Evolutionary conservation across 257 asterid genomes (phyloP).

Genomic region (Linaria vulgaris): DNA sequence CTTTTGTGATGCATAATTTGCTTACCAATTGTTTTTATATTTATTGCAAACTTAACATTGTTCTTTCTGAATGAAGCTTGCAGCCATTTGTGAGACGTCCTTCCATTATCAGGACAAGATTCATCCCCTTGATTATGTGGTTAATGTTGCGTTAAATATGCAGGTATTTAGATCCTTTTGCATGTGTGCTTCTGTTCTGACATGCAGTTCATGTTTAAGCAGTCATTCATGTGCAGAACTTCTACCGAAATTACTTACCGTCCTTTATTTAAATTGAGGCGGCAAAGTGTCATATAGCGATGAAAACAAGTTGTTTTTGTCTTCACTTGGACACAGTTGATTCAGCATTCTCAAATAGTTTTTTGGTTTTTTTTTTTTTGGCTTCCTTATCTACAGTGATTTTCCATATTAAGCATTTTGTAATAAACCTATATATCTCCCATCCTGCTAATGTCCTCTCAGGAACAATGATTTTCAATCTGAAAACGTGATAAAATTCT

Average conservation of each 20-base stretch:
- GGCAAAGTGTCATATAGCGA: neutral
- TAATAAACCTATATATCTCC: constrained; percentile 1
- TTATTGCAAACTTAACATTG: constrained; percentile 21
- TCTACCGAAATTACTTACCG: neutral
- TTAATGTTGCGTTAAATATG: constrained; percentile 65
- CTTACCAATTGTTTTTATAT: constrained; percentile 19
- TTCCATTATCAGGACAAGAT: constrained; percentile 93
- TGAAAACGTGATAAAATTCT: neutral
- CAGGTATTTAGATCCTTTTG: constrained; percentile 56
- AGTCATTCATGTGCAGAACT: neutral
- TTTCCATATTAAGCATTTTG: constrained; percentile 7
- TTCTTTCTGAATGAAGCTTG: constrained; percentile 67
- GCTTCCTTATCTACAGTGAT: constrained; percentile 13
- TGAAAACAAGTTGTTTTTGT: neutral
- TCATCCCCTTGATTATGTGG: constrained; percentile 81
- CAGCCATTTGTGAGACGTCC: constrained; percentile 83
- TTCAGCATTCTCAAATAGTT: too few relatives aligned
- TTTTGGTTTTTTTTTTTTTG: too few relatives aligned
- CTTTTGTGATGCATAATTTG: constrained; percentile 7
- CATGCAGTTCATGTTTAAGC: constrained; percentile 4
- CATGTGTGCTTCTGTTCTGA: constrained; percentile 20
- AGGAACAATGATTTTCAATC: neutral
- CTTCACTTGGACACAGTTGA: too few relatives aligned
- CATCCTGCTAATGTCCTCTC: neutral
- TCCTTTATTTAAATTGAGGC: constrained; percentile 1